Evolutionary conservation across 2,329 filamentous ascomycete genomes (phyloP), one percentile per base, ranked within the genome.

Genomic region (Exserohilum turcica): DNA sequence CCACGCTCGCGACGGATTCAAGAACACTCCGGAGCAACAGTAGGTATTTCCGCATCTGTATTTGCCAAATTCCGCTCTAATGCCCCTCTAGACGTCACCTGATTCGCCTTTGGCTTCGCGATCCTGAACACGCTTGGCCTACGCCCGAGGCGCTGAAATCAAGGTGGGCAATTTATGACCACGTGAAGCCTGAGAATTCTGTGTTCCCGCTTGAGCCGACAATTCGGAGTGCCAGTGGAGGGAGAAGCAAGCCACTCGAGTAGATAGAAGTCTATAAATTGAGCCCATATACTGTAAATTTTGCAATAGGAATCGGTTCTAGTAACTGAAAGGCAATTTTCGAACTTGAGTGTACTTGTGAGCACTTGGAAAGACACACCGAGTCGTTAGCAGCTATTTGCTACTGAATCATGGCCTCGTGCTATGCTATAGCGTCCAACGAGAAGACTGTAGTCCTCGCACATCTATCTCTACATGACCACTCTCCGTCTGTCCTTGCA

Each of bases 141-240:
- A 80, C 73, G 1, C 79, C 79, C 0, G 61, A 61, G 13, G 60
- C 62, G 5, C 59, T 81, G 27, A 54, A 67, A 42, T 69, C 67
- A 4, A 73, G 79, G 7, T 87, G 83, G 82, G 75, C 77, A 3
- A 71, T 87, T 0, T 87, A 84, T 58, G 74, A 77, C 1, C 80
- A 76, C 3, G 77, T 86, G 3, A 78, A 72, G 2, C 72, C 78
- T 0, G 82, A 84, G 56, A 79, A 76, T 9, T 76, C 82, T 31
- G 79, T 84, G 0, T 82, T 86, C 47, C 84, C 84, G 0, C 71
- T 85, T 2, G 81, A 87, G 63, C 63, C 63, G 36, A 61, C 61
- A 46, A 60, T 67, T 21, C 54, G 64, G 19, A 67, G 59, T 49
- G 48, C 37, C n/a, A 39, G 37, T 39, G 19, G 19, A 27, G 37